A percentile compares a stretch with the other conserved stretches of the same genome.
These are phyloP conservation scores for Cairneyella variabilis DNA, from an alignment of 495 filamentous ascomycete genomes.

Conservation along the genomic window DNA sequence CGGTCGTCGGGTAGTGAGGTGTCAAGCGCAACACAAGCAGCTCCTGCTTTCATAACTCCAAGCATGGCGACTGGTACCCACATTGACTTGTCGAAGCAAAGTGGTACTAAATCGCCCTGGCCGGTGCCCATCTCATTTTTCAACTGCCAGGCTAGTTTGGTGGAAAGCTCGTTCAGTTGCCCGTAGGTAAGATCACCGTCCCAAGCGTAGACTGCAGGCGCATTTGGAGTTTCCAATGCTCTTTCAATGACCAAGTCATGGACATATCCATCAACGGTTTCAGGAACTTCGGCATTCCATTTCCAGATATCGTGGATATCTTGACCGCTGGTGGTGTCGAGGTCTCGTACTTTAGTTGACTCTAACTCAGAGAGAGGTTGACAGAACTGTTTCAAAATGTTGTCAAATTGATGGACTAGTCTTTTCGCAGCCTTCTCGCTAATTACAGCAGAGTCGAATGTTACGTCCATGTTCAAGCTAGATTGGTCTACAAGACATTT, in stretches of 20 bases:
- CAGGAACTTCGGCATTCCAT: neutral
- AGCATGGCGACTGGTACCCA: conserved; percentile 36
- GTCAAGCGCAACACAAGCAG: conserved; percentile 6
- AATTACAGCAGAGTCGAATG: no score
- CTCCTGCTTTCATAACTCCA: conserved; percentile 38
- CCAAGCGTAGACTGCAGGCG: neutral
- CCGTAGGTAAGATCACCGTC: neutral
- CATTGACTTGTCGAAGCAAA: conserved; percentile 39
- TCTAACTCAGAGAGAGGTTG: neutral
- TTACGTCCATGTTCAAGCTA: no score
- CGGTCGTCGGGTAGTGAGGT: neutral
- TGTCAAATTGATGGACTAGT: neutral
- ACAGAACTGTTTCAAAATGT: neutral
- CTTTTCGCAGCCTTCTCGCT: no score
- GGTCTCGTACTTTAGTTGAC: neutral
- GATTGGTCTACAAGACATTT: no score
- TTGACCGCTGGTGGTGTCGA: neutral
- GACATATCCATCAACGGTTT: neutral
- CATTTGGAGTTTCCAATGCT: neutral
- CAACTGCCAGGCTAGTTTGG: neutral
- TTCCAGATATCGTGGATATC: neutral
- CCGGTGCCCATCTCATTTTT: neutral
- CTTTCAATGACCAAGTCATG: neutral
- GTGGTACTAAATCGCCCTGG: neutral
- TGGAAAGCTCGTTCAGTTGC: neutral